Evolutionary conservation across 805 yeast genomes (phyloP), one percentile per base, ranked within the genome.

Genomic region (Cyberlindnera galapagoensis): DNA sequence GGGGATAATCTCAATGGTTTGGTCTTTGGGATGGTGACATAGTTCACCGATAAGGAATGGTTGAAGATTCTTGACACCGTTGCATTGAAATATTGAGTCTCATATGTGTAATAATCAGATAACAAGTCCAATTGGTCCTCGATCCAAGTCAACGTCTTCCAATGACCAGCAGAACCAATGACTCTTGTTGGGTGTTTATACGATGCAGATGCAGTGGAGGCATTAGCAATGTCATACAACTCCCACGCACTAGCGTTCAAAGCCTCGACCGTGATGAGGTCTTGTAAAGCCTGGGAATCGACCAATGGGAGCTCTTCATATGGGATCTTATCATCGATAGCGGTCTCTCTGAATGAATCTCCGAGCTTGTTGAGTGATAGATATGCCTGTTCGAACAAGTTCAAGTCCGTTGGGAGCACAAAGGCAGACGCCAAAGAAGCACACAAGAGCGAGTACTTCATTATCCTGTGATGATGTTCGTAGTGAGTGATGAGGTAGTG

Each of bases 181-280:
- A 86, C 95, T 54, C 97, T 69, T 1, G 97, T 90, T 24, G 97
- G 96, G 49, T 86, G 88, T 28, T 84, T 95, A 46, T 63, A 74
- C 34, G 69, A 58, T 6, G 58, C 55, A 9, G 62, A 57, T n/a
- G n/a, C n/a, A 7, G 62, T 57, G 2, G 95, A 82, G 8, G 56
- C 42, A 24, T 69, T 54, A 5, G 97, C 88, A 37, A 82, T 64
- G 19, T 64, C 55, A 51, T 57, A 84, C 33, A 88, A 62, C n/a
- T 62, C 63, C 34, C 75, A 64, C 6, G 95, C 95, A 34, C 88
- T 67, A 2, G 54, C 49, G 46, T 67, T 61, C 38, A 88, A 68
- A 10, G 73, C 80, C 2, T 70, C 77, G 16, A 70, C 65, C 16
- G 67, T 63, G 39, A 88, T 72, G 23, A 69, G 64, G 0, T 61